These are phyloP conservation scores for Pseudomonodictys pantanalensis DNA, from an alignment of 495 filamentous ascomycete species.

Conservation along the genomic window DNA sequence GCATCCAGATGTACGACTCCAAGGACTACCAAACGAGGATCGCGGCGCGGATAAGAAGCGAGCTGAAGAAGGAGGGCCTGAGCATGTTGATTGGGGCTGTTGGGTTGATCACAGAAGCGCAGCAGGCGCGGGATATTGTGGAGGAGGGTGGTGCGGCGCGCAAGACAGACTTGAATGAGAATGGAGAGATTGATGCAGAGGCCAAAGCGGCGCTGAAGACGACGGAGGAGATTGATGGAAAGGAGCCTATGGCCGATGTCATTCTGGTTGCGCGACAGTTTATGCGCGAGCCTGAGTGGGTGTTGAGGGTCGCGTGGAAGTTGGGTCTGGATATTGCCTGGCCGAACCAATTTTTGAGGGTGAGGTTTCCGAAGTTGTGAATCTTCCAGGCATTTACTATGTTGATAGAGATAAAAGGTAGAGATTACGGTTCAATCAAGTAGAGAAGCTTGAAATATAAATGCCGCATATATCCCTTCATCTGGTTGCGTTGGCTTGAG, in stretches of 20 bases:
- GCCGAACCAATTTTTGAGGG: constrained; percentile 28
- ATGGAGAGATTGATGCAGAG: constrained; percentile 14
- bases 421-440: no score
- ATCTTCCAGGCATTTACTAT: no score
- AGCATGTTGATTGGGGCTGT: constrained; percentile 54
- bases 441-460: no score
- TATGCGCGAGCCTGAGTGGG: constrained; percentile 31
- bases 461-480: no score
- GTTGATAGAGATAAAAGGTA: no score
- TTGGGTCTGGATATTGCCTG: constrained; percentile 25
- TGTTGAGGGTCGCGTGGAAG: constrained; percentile 23
- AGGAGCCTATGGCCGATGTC: constrained; percentile 26
- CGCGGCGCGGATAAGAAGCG: constrained; percentile 44
- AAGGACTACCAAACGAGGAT: constrained; percentile 68
- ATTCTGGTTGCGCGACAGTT: constrained; percentile 29
- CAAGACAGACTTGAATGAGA: neutral
- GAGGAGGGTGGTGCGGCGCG: constrained; percentile 10
- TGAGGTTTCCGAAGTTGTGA: constrained; percentile 24
- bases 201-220: constrained; percentile 19
- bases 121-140: constrained; percentile 50
- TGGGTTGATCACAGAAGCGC: constrained; percentile 58
- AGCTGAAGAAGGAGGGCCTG: constrained; percentile 59
- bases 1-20: constrained; percentile 47
- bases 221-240: constrained; percentile 14
- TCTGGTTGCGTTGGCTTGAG: no score